phyloP scores from a whole-genome alignment of 2,329 filamentous ascomycete species.

The Sordariomycetes sp. region DNA sequence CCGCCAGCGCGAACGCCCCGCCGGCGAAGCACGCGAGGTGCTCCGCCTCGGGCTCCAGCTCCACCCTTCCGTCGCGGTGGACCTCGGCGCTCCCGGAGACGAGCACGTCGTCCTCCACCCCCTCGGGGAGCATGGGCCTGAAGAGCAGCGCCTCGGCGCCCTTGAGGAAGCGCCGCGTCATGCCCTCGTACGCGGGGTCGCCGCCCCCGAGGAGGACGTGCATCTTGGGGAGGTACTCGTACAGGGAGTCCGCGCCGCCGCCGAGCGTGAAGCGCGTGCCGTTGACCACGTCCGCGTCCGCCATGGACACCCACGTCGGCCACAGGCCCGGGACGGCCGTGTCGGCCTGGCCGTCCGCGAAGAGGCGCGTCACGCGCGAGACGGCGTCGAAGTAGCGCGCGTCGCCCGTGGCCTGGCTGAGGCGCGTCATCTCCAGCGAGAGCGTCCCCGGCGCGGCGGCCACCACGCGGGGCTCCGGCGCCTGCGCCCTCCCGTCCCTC shows the following conservation, averaged over 20 bases:
- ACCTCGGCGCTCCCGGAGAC: conserved; percentile 43
- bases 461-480: conserved; percentile 19
- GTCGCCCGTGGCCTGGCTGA: conserved; percentile 53
- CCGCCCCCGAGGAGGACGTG: conserved; percentile 55
- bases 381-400: conserved; percentile 51
- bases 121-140: conserved; percentile 49
- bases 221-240: conserved; percentile 58
- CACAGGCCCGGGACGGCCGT: conserved; percentile 53
- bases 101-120: conserved; percentile 40
- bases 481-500: conserved; percentile 21
- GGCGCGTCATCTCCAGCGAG: conserved; percentile 50
- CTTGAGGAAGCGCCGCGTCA: conserved; percentile 37
- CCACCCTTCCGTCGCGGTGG: conserved; percentile 6
- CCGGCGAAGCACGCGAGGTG: conserved; percentile 57
- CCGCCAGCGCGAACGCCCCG: conserved; percentile 53
- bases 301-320: conserved; percentile 44
- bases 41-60: conserved; percentile 27
- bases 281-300: conserved; percentile 24
- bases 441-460: conserved; percentile 39
- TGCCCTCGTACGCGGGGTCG: conserved; percentile 24
- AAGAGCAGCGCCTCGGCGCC: conserved; percentile 55
- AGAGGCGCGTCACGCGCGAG: conserved; percentile 42
- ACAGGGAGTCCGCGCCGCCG: conserved; percentile 45
- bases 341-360: conserved; percentile 40
- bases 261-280: conserved; percentile 20